phyloP scores from a whole-genome alignment of 2,329 filamentous ascomycete genomes.

The Nigrospora sphaerica region DNA sequence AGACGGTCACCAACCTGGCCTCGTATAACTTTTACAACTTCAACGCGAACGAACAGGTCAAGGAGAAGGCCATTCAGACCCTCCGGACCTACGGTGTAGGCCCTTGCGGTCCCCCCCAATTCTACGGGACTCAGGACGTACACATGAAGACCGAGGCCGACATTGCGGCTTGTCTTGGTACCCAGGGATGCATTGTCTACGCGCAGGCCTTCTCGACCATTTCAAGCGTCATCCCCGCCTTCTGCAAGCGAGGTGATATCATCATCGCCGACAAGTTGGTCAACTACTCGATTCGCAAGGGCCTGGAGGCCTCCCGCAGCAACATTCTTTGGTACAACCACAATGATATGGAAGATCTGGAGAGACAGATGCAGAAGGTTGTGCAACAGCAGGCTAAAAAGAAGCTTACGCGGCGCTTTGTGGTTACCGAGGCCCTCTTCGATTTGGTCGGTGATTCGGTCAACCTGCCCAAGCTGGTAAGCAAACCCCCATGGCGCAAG shows the following conservation, averaged over 20 bases:
- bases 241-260: conserved; percentile 94
- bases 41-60: conserved; percentile 83
- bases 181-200: conserved; percentile 87
- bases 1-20: conserved; percentile 86
- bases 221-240: conserved; percentile 92
- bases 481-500: conserved; percentile 16
- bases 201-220: conserved; percentile 95
- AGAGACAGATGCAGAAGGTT: conserved; percentile 76
- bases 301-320: conserved; percentile 86
- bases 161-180: conserved; percentile 83
- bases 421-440: conserved; percentile 92
- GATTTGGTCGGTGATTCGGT: conserved; percentile 83
- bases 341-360: conserved; percentile 90
- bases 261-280: conserved; percentile 92
- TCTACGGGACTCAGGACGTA: conserved; percentile 97
- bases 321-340: conserved; percentile 92
- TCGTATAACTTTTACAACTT: conserved; percentile 99
- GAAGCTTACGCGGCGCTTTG: conserved; percentile 87
- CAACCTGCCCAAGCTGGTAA: conserved; percentile 76
- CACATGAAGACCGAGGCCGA: conserved; percentile 96
- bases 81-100: conserved; percentile 94
- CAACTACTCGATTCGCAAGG: conserved; percentile 91
- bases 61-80: conserved; percentile 90
- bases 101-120: conserved; percentile 91
- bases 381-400: conserved; percentile 78